Evolutionary conservation across 2,329 filamentous ascomycete genomes (phyloP).

Genomic region (Pseudopyricularia cyperi): DNA sequence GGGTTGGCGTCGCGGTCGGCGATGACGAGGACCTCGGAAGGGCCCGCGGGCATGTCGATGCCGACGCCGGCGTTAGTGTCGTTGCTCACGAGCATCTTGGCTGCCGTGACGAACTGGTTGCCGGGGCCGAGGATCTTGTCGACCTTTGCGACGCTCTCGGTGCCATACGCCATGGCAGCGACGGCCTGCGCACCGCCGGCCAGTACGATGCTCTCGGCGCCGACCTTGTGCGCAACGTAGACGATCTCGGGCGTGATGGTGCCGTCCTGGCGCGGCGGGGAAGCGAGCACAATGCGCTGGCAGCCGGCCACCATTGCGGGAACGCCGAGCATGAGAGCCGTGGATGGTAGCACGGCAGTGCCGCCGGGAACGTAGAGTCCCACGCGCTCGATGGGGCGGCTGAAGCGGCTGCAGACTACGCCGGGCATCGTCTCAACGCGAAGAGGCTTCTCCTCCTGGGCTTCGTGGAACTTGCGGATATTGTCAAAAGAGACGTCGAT

Average conservation of each 20-base stretch:
- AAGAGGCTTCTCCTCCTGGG: slow-evolving; percentile 74
- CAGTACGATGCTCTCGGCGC: slow-evolving; percentile 88
- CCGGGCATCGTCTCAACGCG: slow-evolving; percentile 96
- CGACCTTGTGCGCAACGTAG: slow-evolving; percentile 92
- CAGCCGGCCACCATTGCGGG: slow-evolving; percentile 96
- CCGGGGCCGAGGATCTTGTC: slow-evolving; percentile 97
- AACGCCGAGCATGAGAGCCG: slow-evolving; percentile 94
- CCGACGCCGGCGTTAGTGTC: slow-evolving; percentile 90
- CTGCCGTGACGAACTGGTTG: slow-evolving; percentile 96
- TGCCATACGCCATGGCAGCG: slow-evolving; percentile 94
- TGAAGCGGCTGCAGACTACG: slow-evolving; percentile 86
- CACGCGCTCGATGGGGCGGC: slow-evolving; percentile 85
- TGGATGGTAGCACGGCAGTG: slow-evolving; percentile 92
- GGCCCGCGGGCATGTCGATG: slow-evolving; percentile 97
- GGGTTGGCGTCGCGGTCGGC: slow-evolving; percentile 82
- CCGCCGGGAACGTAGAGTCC: slow-evolving; percentile 92
- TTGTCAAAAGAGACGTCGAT: slow-evolving; percentile 92
- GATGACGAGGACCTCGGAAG: slow-evolving; percentile 91
- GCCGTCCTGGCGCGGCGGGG: slow-evolving; percentile 78
- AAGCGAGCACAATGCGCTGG: slow-evolving; percentile 86
- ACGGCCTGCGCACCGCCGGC: slow-evolving; percentile 93
- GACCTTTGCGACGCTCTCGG: slow-evolving; percentile 85
- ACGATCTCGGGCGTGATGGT: slow-evolving; percentile 93
- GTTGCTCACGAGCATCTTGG: slow-evolving; percentile 97
- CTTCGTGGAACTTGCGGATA: slow-evolving; percentile 85